Percentiles rank a stretch among this genome's conserved stretches.
Conservation (phyloP, 139 green algal genomes). For the Parachlorella kessleri region DNA sequence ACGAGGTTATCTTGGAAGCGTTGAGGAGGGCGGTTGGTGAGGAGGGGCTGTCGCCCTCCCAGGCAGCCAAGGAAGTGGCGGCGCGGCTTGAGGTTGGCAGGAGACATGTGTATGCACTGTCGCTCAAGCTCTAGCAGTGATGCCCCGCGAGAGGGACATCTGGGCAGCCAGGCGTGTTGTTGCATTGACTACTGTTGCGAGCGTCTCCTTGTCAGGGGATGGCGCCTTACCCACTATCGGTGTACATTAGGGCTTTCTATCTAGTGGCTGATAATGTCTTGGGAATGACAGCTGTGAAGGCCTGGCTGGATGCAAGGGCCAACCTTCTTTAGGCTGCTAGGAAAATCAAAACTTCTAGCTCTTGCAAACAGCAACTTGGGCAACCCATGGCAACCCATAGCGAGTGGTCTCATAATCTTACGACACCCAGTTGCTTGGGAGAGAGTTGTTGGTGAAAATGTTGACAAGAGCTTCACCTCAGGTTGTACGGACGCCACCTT, state of each 20-base stretch:
- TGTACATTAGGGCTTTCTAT: neutral
- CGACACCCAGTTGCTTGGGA: no score
- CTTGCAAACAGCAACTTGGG: no score
- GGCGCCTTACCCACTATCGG: neutral
- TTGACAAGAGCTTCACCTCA: no score
- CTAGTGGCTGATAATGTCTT: neutral
- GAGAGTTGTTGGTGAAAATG: no score
- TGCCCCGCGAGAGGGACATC: neutral
- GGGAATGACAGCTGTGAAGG: neutral
- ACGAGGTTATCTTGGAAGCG: constrained; percentile 23
- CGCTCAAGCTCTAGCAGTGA: constrained; percentile 9
- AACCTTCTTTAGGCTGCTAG: no score
- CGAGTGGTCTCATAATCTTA: no score
- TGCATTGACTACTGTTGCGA: neutral
- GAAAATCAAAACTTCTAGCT: no score
- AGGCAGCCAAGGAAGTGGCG: constrained; percentile 37
- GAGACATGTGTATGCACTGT: constrained; percentile 30
- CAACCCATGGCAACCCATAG: no score
- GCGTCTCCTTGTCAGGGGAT: neutral
- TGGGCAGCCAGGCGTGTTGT: neutral
- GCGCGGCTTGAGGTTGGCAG: constrained; percentile 31
- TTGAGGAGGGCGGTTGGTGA: constrained; percentile 21
- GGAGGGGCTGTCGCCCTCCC: constrained; percentile 31
- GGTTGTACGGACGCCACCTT: no score
- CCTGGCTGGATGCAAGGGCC: neutral